Percentiles rank a stretch among this genome's conserved stretches.
Evolutionary conservation across 1,139 yeast species (phyloP).

Genomic region (Diutina sp.): DNA sequence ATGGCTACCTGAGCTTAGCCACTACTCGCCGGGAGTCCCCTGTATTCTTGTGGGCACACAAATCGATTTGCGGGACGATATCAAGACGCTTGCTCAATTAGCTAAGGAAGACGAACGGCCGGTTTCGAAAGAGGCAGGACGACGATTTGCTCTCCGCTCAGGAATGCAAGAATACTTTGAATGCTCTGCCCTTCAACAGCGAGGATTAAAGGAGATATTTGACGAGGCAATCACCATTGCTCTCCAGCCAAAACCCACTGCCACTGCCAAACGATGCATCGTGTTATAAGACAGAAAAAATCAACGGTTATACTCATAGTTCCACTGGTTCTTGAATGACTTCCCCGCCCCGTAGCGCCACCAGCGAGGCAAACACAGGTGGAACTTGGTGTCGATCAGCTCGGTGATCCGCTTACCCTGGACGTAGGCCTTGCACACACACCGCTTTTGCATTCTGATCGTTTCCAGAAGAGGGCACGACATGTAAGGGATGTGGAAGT

Average conservation of each 20-base stretch:
- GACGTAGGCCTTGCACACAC: conserved; percentile 44
- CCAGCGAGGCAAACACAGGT: conserved; percentile 77
- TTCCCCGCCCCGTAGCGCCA: conserved; percentile 65
- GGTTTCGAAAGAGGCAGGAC: conserved; percentile 79
- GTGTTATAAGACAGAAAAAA: background rate
- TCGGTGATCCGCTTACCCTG: conserved; percentile 22
- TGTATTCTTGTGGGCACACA: conserved; percentile 94
- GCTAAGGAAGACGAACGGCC: conserved; percentile 85
- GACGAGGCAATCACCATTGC: conserved; percentile 78
- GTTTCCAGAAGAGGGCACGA: conserved; percentile 62
- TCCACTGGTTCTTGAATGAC: conserved; percentile 26
- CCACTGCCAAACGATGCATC: background rate
- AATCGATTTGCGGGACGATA: conserved; percentile 87
- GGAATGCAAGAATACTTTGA: conserved; percentile 94
- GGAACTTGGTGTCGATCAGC: conserved; percentile 43
- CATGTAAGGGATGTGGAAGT: conserved; percentile 68
- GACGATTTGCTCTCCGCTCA: conserved; percentile 80
- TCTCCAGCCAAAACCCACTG: background rate
- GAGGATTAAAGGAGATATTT: conserved; percentile 89
- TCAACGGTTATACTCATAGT: conserved; percentile 5
- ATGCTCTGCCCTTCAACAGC: conserved; percentile 95
- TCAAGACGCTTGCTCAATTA: conserved; percentile 75
- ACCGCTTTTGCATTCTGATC: conserved; percentile 43
- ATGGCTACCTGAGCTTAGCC: conserved; percentile 97
- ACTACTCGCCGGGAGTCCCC: conserved; percentile 96